These are phyloP conservation scores for Fraxinus dipetala DNA, from an alignment of 305 asterid species.

Conservation along the genomic window DNA sequence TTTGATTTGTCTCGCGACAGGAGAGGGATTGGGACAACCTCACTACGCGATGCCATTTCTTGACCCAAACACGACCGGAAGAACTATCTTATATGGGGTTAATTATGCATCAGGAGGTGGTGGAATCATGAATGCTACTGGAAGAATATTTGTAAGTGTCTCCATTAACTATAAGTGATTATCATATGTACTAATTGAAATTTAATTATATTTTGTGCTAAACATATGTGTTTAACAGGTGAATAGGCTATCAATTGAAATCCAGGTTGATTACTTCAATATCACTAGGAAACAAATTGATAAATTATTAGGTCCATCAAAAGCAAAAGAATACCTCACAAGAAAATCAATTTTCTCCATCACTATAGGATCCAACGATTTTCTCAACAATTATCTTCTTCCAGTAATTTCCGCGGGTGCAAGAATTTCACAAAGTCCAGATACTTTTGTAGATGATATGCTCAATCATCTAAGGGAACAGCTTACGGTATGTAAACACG, in stretches of 20 bases:
- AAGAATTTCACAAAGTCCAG: constrained; percentile 60
- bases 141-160: constrained; percentile 66
- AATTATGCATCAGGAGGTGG: constrained; percentile 96
- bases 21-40: constrained; percentile 73
- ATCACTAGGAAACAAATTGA: constrained; percentile 73
- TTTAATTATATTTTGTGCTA: not conserved
- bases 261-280: constrained; percentile 87
- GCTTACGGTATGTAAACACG: constrained; percentile 51
- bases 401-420: constrained; percentile 73
- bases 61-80: constrained; percentile 85
- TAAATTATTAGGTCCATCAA: constrained; percentile 53
- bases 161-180: too few species aligned
- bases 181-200: not conserved
- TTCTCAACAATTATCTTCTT: constrained; percentile 79
- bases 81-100: constrained; percentile 57
- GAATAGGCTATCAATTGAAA: constrained; percentile 83
- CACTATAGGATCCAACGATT: constrained; percentile 84
- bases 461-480: constrained; percentile 65
- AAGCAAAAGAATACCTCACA: constrained; percentile 56
- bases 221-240: constrained; percentile 41
- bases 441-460: constrained; percentile 63
- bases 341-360: constrained; percentile 73
- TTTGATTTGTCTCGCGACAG: constrained; percentile 23
- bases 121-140: constrained; percentile 85
- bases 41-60: constrained; percentile 73